A percentile compares a stretch with the other conserved stretches of the same genome.
Conservation (phyloP, 129 eudicot genomes). For the Sambucus nigra region DNA sequence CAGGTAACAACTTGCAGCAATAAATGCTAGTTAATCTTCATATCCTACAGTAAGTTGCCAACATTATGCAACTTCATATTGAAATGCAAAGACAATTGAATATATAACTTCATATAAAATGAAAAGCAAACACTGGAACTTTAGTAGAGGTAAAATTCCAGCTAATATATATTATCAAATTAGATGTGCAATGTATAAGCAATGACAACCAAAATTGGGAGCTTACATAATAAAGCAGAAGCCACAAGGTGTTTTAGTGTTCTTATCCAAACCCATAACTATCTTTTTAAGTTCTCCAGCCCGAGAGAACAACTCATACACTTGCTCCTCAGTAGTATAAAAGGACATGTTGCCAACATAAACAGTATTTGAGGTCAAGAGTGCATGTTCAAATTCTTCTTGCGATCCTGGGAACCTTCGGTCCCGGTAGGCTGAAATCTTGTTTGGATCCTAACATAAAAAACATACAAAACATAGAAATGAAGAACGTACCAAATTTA, state of each 20-base stretch:
- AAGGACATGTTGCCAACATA: conserved; percentile 96
- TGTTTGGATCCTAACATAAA: conserved; percentile 57
- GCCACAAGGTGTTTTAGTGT: conserved; percentile 91
- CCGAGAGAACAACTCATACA: conserved; percentile 79
- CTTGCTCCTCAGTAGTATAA: conserved; percentile 97
- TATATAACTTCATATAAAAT: not conserved
- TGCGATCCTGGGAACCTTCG: conserved; percentile 91
- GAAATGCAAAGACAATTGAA: not conserved
- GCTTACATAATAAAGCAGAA: conserved; percentile 87
- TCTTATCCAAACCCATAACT: conserved; percentile 94
- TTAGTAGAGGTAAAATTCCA: not conserved
- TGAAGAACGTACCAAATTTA: too few species aligned
- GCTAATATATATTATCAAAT: not conserved
- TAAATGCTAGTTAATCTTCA: too few species aligned
- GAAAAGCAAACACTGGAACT: not conserved
- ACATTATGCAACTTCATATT: not conserved
- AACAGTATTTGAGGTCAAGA: conserved; percentile 62
- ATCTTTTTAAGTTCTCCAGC: conserved; percentile 97
- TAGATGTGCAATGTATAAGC: not conserved
- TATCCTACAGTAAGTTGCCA: too few species aligned
- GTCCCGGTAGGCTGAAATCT: conserved; percentile 86
- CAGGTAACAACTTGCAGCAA: too few species aligned
- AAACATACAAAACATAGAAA: conserved; percentile 13
- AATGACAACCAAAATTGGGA: not conserved
- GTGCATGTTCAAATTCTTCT: conserved; percentile 90